Conservation (phyloP, 768 basidiomycete genomes). For the Tricholoma matsutake region DNA sequence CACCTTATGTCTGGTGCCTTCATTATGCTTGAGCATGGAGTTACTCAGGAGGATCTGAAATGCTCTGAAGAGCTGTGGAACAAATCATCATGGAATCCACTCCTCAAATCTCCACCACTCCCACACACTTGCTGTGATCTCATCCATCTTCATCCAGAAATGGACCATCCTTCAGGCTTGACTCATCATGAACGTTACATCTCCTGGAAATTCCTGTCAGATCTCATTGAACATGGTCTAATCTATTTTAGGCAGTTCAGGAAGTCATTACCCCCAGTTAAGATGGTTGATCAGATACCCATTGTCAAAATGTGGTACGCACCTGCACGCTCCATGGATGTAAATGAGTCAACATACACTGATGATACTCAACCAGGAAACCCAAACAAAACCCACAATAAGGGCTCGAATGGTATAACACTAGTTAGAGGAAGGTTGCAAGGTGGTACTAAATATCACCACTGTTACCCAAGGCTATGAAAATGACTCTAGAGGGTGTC, state of each 20-base stretch:
- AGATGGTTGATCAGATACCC: constrained; percentile 19
- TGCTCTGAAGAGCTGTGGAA: constrained; percentile 30
- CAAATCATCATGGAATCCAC: constrained; percentile 16
- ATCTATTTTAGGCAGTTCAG: constrained; percentile 10
- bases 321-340: constrained; percentile 19
- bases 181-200: constrained; percentile 17
- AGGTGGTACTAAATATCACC: too few relatives aligned
- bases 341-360: constrained; percentile 19
- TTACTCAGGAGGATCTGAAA: constrained; percentile 19
- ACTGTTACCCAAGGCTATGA: too few relatives aligned
- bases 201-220: constrained; percentile 20
- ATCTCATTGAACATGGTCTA: constrained; percentile 23
- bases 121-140: background rate
- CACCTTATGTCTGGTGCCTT: constrained; percentile 25
- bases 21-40: constrained; percentile 18
- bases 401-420: too few relatives aligned
- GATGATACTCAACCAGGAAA: too few relatives aligned
- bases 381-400: too few relatives aligned
- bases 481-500: too few relatives aligned
- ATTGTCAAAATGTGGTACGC: constrained; percentile 17
- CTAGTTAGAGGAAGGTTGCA: too few relatives aligned
- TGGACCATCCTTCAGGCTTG: constrained; percentile 13
- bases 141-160: background rate
- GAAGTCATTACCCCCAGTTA: constrained; percentile 13
- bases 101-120: background rate